Evolutionary conservation across 306 rosid species (phyloP).

Genomic region (Nissolia schottii): DNA sequence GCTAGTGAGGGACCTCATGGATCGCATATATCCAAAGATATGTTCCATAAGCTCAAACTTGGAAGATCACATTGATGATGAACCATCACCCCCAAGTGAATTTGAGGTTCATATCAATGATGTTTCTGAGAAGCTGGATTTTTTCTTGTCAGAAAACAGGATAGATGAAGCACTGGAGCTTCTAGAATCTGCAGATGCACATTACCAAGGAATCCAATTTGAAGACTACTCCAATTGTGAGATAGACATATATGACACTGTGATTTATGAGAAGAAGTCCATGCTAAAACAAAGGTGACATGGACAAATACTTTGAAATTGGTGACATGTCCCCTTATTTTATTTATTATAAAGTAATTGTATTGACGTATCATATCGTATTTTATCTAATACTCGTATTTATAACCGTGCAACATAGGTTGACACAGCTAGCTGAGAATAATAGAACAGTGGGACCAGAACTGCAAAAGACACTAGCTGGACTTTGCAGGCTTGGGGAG

Average conservation of each 20-base stretch:
- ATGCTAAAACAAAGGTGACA: constrained; percentile 30
- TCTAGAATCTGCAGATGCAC: constrained; percentile 51
- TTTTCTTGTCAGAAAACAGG: constrained; percentile 50
- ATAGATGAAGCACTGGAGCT: constrained; percentile 55
- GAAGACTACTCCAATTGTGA: constrained; percentile 28
- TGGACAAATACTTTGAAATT: too few relatives aligned
- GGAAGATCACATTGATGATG: constrained; percentile 23
- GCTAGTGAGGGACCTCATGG: constrained; percentile 45
- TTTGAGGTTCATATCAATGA: constrained; percentile 44
- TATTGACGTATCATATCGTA: too few relatives aligned
- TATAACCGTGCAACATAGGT: too few relatives aligned
- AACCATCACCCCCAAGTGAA: constrained; percentile 26
- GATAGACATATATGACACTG: constrained; percentile 29
- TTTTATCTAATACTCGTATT: too few relatives aligned
- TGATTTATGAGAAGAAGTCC: constrained; percentile 49
- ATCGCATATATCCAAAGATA: constrained; percentile 44
- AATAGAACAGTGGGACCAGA: constrained; percentile 41
- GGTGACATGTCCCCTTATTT: too few relatives aligned
- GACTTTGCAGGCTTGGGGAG: constrained; percentile 60
- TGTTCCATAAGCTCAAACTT: constrained; percentile 24
- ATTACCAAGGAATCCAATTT: constrained; percentile 34
- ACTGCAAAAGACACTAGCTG: constrained; percentile 42
- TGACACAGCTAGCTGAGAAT: constrained; percentile 44
- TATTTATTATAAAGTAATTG: too few relatives aligned
- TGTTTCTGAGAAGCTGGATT: constrained; percentile 54